Percentiles rank a stretch among this genome's conserved stretches.
phyloP scores from a whole-genome alignment of 2,329 filamentous ascomycete genomes.

The Talaromyces islandicus region DNA sequence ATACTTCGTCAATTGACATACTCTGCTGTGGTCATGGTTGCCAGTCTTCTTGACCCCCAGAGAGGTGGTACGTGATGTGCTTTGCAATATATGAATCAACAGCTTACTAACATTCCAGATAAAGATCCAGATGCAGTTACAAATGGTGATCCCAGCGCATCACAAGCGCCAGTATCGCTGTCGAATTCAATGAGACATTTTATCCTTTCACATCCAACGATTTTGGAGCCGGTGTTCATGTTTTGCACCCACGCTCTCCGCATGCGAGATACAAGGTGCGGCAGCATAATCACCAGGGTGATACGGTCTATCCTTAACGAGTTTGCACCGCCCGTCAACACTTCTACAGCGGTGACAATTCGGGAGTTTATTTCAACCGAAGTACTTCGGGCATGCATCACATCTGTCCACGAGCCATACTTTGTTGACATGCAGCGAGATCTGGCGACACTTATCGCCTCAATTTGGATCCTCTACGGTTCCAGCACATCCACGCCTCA shows the following conservation, averaged over 20 bases:
- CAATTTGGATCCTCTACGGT: conserved; percentile 73
- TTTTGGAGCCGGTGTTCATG: conserved; percentile 81
- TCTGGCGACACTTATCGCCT: conserved; percentile 77
- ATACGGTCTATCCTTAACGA: conserved; percentile 79
- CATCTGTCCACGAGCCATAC: conserved; percentile 87
- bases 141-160: conserved; percentile 25
- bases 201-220: conserved; percentile 67
- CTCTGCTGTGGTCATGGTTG: conserved; percentile 85
- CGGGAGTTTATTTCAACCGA: conserved; percentile 86
- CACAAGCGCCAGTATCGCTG: conserved; percentile 39
- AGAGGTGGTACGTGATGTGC: conserved; percentile 48
- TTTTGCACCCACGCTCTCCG: conserved; percentile 88
- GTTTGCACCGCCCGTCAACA: conserved; percentile 51
- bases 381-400: conserved; percentile 83
- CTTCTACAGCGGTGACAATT: conserved; percentile 58
- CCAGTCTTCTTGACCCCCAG: conserved; percentile 75
- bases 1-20: conserved; percentile 90
- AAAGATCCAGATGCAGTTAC: conserved; percentile 31
- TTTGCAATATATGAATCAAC: neutral
- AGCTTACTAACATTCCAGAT: neutral
- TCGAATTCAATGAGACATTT: conserved; percentile 66
- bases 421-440: conserved; percentile 96
- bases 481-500: conserved; percentile 64
- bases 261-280: conserved; percentile 84
- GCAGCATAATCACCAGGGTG: conserved; percentile 77